Base-by-base conservation (phyloP, 2,329 filamentous ascomycete species). In the Metarhizium anisopliae region DNA sequence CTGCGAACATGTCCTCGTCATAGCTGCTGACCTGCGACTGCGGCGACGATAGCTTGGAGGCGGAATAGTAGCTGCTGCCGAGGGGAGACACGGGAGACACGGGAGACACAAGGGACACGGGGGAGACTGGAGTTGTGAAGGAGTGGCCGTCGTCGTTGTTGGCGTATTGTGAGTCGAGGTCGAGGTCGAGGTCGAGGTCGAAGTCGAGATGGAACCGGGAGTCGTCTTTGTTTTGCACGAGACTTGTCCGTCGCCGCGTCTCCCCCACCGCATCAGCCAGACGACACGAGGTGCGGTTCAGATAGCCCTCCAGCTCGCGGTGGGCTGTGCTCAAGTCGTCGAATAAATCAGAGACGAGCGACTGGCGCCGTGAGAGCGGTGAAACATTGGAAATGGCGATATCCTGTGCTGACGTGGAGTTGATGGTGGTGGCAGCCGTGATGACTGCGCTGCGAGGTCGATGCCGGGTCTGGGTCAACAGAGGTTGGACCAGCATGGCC, bases 271-370 rank as follows among this genome's bases (percentile, higher is more conserved):
- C 16, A 10, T 49, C 13, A 25, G 25, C 25, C 25, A 25, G 25
- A 25, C 3, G 25, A 25, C 25, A 20, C 16, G 53, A 47, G 25
- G n/a, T 29, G 43, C 36, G 13, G 51, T 52, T 50, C n/a, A 61
- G 51, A 53, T 53, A 61, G 3, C 47, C 54, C 8, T 59, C 54
- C 36, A 60, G 58, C 47, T 61, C 59, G 16, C 50, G 50, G 53
- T 60, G 58, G 8, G 53, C 47, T 30, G 29, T 53, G 50, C 53
- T 58, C 36, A 61, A 18, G 52, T 60, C 58, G n/a, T 38, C 56
- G 47, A 61, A 59, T 36, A 61, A 36, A 55, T 59, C 58, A 29
- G 58, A 57, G 3, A 40, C 29, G n/a, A 50, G 50, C 45, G 57
- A 58, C 42, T 51, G 54, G 30, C 40, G 18, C 36, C 30, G 43